Conservation (phyloP, 164 flowering plant genomes). For the Akebia trifoliata region DNA sequence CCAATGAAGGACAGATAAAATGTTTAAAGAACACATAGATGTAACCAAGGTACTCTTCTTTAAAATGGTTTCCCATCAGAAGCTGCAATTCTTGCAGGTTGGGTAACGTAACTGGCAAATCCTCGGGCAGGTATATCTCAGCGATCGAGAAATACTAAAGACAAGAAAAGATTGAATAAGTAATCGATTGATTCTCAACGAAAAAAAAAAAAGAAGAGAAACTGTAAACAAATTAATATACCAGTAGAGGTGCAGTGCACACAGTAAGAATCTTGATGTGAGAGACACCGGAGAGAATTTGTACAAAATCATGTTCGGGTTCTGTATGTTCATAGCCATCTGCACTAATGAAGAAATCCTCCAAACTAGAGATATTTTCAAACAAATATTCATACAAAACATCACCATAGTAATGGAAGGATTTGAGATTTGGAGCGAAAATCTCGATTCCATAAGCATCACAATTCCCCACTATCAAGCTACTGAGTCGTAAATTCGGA, state of each 20-base stretch:
- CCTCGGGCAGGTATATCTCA: background rate
- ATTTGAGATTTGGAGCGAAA: constrained; percentile 1
- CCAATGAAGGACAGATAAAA: constrained; percentile 1
- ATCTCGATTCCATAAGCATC: constrained; percentile 4
- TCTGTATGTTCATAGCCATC: background rate
- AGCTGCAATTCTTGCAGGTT: constrained; percentile 14
- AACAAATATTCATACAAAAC: background rate
- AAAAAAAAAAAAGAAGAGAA: no score
- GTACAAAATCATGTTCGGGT: background rate
- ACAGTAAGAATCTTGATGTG: constrained; percentile 1
- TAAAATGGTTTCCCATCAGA: background rate
- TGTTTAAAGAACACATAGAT: constrained; percentile 8
- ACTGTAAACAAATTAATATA: no score
- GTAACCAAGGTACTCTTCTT: background rate
- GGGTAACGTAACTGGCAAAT: constrained; percentile 5
- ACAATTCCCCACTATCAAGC: constrained; percentile 7
- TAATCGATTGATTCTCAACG: no score
- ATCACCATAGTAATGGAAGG: constrained; percentile 4
- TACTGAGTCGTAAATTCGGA: constrained; percentile 7
- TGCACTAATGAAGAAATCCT: background rate
- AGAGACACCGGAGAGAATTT: constrained; percentile 1
- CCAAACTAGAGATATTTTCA: background rate
- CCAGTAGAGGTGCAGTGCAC: background rate
- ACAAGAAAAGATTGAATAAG: no score
- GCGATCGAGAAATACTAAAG: background rate